phyloP scores from a whole-genome alignment of 768 basidiomycete species.

The Lyophyllum shimeji region DNA sequence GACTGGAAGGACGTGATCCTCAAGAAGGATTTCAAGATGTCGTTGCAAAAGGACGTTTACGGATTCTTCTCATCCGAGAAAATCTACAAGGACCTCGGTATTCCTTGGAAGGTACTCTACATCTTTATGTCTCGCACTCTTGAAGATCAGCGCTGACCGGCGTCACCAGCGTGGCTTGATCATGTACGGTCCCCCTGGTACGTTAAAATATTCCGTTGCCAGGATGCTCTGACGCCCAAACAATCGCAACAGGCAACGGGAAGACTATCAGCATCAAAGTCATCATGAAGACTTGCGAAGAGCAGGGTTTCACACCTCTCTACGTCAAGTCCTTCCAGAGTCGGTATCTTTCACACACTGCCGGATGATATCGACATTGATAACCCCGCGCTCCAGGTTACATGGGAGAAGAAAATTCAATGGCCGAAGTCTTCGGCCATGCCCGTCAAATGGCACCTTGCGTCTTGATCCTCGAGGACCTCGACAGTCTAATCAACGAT shows the following conservation, averaged over 20 bases:
- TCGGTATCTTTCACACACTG: slow-evolving; percentile 21
- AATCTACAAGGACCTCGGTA: slow-evolving; percentile 70
- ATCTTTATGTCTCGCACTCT: background rate
- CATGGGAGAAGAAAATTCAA: slow-evolving; percentile 63
- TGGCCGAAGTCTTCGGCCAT: slow-evolving; percentile 67
- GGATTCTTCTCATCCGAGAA: slow-evolving; percentile 79
- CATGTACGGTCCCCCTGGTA: slow-evolving; percentile 79
- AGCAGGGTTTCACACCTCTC: slow-evolving; percentile 62
- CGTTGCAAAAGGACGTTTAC: slow-evolving; percentile 69
- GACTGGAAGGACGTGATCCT: slow-evolving; percentile 77
- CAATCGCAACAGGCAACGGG: slow-evolving; percentile 58
- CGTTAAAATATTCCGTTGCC: slow-evolving; percentile 4
- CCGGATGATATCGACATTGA: background rate
- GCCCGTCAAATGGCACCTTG: slow-evolving; percentile 73
- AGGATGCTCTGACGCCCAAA: background rate
- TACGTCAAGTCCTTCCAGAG: slow-evolving; percentile 84
- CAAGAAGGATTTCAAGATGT: slow-evolving; percentile 64
- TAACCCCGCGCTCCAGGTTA: slow-evolving; percentile 37
- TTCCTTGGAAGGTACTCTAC: slow-evolving; percentile 75
- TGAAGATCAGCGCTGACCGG: background rate
- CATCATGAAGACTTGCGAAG: slow-evolving; percentile 73
- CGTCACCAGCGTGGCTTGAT: slow-evolving; percentile 69
- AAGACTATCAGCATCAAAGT: slow-evolving; percentile 83
- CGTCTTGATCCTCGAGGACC: slow-evolving; percentile 54
- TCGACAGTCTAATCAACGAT: slow-evolving; percentile 81